Evolutionary conservation across 768 basidiomycete genomes (phyloP).

Genomic region (Tricholoma flavovirens): DNA sequence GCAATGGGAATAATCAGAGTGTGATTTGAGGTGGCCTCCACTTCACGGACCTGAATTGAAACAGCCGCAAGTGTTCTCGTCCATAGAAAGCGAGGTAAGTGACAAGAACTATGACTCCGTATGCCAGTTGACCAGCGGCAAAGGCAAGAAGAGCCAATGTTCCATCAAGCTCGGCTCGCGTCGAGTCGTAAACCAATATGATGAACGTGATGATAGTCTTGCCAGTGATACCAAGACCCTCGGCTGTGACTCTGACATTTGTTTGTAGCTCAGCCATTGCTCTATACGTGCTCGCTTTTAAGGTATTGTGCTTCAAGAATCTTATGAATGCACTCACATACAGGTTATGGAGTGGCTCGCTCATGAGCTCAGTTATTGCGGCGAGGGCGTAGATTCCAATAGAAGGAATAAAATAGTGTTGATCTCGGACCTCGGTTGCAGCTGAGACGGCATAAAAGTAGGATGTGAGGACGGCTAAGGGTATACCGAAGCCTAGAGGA

Average conservation of each 20-base stretch:
- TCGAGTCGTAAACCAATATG: conserved; percentile 49
- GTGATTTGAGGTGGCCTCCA: not conserved
- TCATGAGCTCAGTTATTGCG: conserved; percentile 69
- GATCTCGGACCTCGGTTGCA: conserved; percentile 47
- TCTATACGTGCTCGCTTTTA: conserved; percentile 24
- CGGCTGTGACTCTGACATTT: conserved; percentile 71
- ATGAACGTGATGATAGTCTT: conserved; percentile 73
- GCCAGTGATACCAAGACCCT: conserved; percentile 72
- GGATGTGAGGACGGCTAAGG: conserved; percentile 50
- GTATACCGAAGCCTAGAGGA: conserved; percentile 64
- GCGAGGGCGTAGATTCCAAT: conserved; percentile 68
- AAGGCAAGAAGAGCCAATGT: conserved; percentile 73
- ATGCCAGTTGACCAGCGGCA: conserved; percentile 77
- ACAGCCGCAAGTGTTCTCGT: conserved; percentile 26
- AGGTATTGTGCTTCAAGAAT: conserved; percentile 7
- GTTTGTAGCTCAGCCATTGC: conserved; percentile 67
- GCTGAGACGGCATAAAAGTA: conserved; percentile 50
- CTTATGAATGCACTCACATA: conserved; percentile 24
- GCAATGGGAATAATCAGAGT: not conserved
- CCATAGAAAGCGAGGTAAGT: conserved; percentile 49
- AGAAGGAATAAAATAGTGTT: conserved; percentile 60
- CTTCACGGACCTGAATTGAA: conserved; percentile 11
- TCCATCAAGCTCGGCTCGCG: conserved; percentile 19
- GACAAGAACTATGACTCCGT: conserved; percentile 51
- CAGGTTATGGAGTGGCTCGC: conserved; percentile 80